phyloP scores from a whole-genome alignment of 1,284 basidiomycete species.

The Trichosporon ovoides region DNA sequence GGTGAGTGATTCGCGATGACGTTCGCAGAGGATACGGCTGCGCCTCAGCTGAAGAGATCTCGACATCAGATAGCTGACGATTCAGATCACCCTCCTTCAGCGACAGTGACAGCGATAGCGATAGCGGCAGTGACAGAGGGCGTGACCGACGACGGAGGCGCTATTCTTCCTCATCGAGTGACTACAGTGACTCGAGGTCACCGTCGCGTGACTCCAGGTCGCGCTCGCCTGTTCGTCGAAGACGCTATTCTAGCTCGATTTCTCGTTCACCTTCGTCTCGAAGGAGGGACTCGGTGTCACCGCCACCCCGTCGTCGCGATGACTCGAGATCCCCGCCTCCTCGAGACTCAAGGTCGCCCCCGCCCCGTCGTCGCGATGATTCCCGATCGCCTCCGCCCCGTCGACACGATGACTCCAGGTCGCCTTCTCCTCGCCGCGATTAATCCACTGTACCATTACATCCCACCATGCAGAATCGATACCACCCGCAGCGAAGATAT shows the following conservation, averaged over 20 bases:
- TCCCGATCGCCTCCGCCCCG: background rate
- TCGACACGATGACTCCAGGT: slow-evolving; percentile 9
- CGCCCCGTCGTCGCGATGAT: background rate
- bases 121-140: background rate
- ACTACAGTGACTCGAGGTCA: too few species aligned
- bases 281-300: too few species aligned
- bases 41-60: too few species aligned
- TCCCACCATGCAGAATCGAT: background rate
- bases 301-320: too few species aligned
- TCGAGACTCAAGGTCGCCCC: too few species aligned
- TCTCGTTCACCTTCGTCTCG: background rate
- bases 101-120: background rate
- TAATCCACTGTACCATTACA: background rate
- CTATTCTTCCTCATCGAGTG: background rate
- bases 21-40: too few species aligned
- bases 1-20: background rate
- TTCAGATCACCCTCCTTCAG: background rate
- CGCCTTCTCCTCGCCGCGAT: slow-evolving; percentile 13
- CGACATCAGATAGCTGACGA: background rate
- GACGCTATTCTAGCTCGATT: too few species aligned
- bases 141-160: slow-evolving; percentile 2
- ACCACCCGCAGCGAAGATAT: background rate
- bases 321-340: too few species aligned
- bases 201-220: too few species aligned
- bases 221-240: too few species aligned